phyloP scores from a whole-genome alignment of 768 basidiomycete genomes.

The Exsudoporus frostii region DNA sequence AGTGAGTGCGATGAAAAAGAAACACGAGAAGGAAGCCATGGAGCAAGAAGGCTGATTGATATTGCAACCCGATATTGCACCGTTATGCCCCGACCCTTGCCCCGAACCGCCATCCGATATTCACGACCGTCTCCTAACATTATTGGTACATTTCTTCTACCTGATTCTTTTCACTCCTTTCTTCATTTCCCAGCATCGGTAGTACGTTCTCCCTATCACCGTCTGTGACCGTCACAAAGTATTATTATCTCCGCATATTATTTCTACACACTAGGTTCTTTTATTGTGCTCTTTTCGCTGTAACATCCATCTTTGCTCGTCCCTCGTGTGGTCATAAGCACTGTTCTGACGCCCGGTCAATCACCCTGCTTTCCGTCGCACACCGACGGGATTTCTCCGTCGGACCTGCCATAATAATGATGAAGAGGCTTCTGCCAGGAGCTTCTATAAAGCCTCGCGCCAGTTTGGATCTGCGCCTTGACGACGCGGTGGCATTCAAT shows the following conservation, averaged over 20 bases:
- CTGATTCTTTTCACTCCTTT: neutral
- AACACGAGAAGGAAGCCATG: constrained; percentile 66
- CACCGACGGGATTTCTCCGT: too few species aligned
- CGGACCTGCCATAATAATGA: neutral
- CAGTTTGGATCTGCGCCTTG: neutral
- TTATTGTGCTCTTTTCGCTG: constrained; percentile 4
- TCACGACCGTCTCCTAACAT: constrained; percentile 14
- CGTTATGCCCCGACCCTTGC: neutral
- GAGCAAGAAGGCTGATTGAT: constrained; percentile 45
- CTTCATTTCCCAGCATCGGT: neutral
- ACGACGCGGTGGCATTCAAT: too few species aligned
- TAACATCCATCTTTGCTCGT: constrained; percentile 1
- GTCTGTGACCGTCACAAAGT: neutral
- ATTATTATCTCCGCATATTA: constrained; percentile 18
- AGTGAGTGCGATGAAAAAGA: constrained; percentile 89
- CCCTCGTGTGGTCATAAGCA: neutral
- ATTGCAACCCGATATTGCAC: neutral
- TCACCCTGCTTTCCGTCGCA: neutral
- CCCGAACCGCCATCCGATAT: neutral
- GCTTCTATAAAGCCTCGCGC: neutral
- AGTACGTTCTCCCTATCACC: neutral
- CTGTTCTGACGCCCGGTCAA: neutral
- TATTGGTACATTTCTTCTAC: constrained; percentile 15
- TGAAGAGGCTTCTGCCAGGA: too few species aligned
- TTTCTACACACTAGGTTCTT: constrained; percentile 15